phyloP scores from a whole-genome alignment of 2,329 filamentous ascomycete species.

The Cladorrhinum sp. region DNA sequence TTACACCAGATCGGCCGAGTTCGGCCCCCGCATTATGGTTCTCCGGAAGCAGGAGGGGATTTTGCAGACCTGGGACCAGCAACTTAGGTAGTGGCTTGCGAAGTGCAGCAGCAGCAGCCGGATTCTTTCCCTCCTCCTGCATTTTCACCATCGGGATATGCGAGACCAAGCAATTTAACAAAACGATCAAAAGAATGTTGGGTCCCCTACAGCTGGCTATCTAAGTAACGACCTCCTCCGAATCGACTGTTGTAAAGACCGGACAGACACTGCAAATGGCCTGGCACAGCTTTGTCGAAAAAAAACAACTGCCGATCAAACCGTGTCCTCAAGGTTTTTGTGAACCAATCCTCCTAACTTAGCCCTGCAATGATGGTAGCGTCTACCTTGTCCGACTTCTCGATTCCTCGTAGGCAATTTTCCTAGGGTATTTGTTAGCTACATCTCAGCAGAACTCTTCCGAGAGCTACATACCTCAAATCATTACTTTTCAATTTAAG shows the following conservation, averaged over 20 bases:
- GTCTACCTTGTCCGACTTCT: constrained; percentile 24
- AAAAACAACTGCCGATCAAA: constrained; percentile 14
- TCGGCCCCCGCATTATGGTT: constrained; percentile 10
- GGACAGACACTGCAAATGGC: constrained; percentile 24
- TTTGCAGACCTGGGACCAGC: neutral
- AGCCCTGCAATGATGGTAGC: constrained; percentile 26
- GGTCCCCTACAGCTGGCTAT: constrained; percentile 18
- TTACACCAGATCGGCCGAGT: constrained; percentile 8
- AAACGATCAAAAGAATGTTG: constrained; percentile 20
- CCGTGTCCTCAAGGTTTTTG: constrained; percentile 18
- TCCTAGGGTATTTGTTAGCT: constrained; percentile 3
- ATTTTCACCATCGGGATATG: neutral
- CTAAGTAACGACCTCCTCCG: constrained; percentile 13
- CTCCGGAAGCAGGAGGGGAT: neutral
- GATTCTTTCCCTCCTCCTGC: neutral
- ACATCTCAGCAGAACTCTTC: neutral
- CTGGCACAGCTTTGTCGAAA: constrained; percentile 14
- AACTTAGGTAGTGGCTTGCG: too few species aligned
- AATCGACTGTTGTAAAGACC: constrained; percentile 25
- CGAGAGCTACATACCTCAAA: constrained; percentile 24
- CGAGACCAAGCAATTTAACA: neutral
- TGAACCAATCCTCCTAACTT: constrained; percentile 18
- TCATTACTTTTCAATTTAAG: constrained; percentile 43
- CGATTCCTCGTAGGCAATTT: constrained; percentile 22
- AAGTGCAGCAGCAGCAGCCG: too few species aligned